Conservation (phyloP, 108 stramenopile species). For the Parietichytrium sp. region DNA sequence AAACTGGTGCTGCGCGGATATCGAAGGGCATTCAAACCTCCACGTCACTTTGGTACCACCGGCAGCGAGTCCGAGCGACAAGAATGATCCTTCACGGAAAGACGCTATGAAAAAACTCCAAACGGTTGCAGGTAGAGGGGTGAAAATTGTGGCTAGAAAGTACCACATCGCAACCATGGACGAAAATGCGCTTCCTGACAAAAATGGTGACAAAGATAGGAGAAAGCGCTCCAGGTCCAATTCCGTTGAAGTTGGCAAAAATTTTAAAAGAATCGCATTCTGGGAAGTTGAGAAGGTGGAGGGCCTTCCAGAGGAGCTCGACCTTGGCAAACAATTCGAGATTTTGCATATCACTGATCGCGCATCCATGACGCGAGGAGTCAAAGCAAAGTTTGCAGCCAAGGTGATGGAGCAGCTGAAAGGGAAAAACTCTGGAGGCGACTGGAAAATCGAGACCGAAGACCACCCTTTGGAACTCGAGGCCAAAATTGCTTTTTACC, state of each 20-base stretch:
- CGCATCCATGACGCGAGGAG: not conserved
- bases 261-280: not conserved
- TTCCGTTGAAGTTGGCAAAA: not conserved
- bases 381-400: not conserved
- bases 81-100: not conserved
- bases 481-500: constrained; percentile 29
- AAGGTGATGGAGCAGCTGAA: constrained; percentile 25
- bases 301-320: not conserved
- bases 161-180: not conserved
- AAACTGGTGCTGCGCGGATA: constrained; percentile 34
- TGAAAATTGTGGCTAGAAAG: not conserved
- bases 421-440: not conserved
- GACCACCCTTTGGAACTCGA: not conserved
- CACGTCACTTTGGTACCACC: constrained; percentile 30
- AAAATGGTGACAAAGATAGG: not conserved
- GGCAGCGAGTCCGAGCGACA: not conserved
- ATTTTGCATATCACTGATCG: constrained; percentile 31
- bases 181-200: not conserved
- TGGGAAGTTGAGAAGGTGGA: constrained; percentile 17
- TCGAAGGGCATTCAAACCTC: not conserved
- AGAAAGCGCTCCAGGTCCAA: not conserved
- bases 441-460: not conserved
- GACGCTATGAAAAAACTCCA: not conserved
- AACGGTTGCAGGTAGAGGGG: not conserved
- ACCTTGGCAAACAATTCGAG: not conserved